phyloP scores from a whole-genome alignment of 352 stramenopile species.

The Globisporangium apiculatum region DNA sequence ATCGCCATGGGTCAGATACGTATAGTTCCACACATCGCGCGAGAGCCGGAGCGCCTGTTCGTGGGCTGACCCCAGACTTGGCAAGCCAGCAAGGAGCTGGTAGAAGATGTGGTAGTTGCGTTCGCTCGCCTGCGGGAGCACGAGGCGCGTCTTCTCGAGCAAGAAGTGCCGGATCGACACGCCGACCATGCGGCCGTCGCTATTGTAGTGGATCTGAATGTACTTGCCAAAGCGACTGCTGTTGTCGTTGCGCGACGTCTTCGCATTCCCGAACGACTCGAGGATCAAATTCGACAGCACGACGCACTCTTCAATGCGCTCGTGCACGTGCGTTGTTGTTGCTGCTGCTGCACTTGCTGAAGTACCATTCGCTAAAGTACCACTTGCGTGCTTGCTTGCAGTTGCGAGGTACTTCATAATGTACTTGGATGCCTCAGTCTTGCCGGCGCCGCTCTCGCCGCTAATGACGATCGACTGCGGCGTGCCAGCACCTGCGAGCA shows the following conservation, averaged over 20 bases:
- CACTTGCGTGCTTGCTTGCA: slow-evolving; percentile 48
- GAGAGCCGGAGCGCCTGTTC: slow-evolving; percentile 23
- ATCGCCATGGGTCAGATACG: slow-evolving; percentile 61
- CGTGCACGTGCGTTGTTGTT: slow-evolving; percentile 30
- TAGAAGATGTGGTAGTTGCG: slow-evolving; percentile 86
- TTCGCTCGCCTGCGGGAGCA: slow-evolving; percentile 60
- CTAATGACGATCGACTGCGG: slow-evolving; percentile 94
- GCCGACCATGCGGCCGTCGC: slow-evolving; percentile 59
- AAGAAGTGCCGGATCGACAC: slow-evolving; percentile 78
- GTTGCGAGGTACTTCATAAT: slow-evolving; percentile 85
- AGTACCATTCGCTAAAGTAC: slow-evolving; percentile 1
- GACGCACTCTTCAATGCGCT: slow-evolving; percentile 79
- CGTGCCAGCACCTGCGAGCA: slow-evolving; percentile 35
- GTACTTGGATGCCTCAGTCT: slow-evolving; percentile 94
- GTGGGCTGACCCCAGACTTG: slow-evolving; percentile 18
- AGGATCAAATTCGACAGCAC: slow-evolving; percentile 78
- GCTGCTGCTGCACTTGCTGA: not conserved
- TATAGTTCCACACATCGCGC: slow-evolving; percentile 61
- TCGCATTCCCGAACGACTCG: slow-evolving; percentile 83
- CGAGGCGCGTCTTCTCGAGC: slow-evolving; percentile 71
- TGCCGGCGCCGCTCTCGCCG: slow-evolving; percentile 89
- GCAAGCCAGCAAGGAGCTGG: slow-evolving; percentile 51
- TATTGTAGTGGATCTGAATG: slow-evolving; percentile 82
- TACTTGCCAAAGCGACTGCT: slow-evolving; percentile 90
- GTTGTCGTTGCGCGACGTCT: slow-evolving; percentile 86